phyloP scores from a whole-genome alignment of 441 rosid genomes.

The Theobroma grandiflorum region DNA sequence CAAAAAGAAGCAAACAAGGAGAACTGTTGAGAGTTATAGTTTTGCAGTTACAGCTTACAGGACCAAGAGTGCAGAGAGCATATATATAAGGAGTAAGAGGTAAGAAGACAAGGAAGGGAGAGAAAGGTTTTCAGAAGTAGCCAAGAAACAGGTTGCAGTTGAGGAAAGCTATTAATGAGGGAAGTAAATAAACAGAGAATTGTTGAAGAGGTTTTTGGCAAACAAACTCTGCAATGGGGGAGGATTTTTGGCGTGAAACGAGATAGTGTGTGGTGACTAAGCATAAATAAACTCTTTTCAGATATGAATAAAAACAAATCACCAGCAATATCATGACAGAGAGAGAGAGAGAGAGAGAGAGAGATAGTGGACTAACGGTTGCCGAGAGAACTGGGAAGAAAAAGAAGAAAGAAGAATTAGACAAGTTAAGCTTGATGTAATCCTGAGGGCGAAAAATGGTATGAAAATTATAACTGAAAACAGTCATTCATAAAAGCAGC shows the following conservation, averaged over 20 bases:
- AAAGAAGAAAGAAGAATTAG: not conserved
- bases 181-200: slow-evolving; percentile 17
- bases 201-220: slow-evolving; percentile 22
- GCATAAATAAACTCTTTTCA: slow-evolving; percentile 43
- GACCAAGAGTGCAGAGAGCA: slow-evolving; percentile 26
- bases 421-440: not conserved
- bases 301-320: slow-evolving; percentile 19
- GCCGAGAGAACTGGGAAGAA: slow-evolving; percentile 22
- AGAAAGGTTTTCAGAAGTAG: slow-evolving; percentile 18
- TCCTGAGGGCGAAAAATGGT: not conserved
- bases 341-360: slow-evolving; percentile 20
- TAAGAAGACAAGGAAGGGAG: slow-evolving; percentile 24
- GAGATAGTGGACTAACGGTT: slow-evolving; percentile 26
- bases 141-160: slow-evolving; percentile 22
- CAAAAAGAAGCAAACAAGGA: not conserved
- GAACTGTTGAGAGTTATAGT: slow-evolving; percentile 17
- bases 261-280: slow-evolving; percentile 58
- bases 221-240: slow-evolving; percentile 34
- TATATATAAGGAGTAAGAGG: not conserved
- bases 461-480: not conserved
- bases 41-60: slow-evolving; percentile 43
- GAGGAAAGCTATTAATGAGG: slow-evolving; percentile 27
- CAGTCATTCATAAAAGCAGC: not conserved
- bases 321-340: slow-evolving; percentile 14
- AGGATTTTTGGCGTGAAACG: slow-evolving; percentile 52